Percentiles rank a stretch among this genome's conserved stretches.
These are phyloP conservation scores for Chalciporus piperatoides DNA, from an alignment of 1,284 basidiomycete genomes.

Conservation along the genomic window DNA sequence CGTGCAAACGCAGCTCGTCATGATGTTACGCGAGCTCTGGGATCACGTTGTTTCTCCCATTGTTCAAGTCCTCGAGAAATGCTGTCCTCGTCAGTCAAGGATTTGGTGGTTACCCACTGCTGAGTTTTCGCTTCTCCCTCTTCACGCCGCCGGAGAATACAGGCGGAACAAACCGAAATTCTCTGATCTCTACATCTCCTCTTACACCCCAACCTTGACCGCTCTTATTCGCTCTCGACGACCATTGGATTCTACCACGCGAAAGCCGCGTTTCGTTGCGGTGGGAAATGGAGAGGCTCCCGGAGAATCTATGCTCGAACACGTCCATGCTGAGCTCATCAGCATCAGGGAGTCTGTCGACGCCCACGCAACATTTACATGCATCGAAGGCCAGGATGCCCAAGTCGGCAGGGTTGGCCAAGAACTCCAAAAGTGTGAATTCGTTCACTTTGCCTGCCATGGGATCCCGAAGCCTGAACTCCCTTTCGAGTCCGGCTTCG, in stretches of 20 bases:
- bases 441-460: too few relatives aligned
- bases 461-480: too few relatives aligned
- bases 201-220: conserved; percentile 9
- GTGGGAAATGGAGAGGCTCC: too few relatives aligned
- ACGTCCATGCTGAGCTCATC: too few relatives aligned
- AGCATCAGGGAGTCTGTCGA: too few relatives aligned
- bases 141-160: conserved; percentile 8
- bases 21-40: conserved; percentile 7
- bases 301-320: too few relatives aligned
- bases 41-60: conserved; percentile 2
- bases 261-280: too few relatives aligned
- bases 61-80: conserved; percentile 10
- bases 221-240: conserved; percentile 3
- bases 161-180: background rate
- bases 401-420: too few relatives aligned
- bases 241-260: background rate
- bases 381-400: too few relatives aligned
- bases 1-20: background rate
- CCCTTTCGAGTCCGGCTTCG: too few relatives aligned
- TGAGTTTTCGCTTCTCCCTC: conserved; percentile 1
- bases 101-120: conserved; percentile 13
- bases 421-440: too few relatives aligned
- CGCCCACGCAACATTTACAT: too few relatives aligned
- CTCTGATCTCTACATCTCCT: conserved; percentile 5
- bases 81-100: background rate